Conservation (phyloP, 208 protist species). For the Crithidia thermophila region DNA sequence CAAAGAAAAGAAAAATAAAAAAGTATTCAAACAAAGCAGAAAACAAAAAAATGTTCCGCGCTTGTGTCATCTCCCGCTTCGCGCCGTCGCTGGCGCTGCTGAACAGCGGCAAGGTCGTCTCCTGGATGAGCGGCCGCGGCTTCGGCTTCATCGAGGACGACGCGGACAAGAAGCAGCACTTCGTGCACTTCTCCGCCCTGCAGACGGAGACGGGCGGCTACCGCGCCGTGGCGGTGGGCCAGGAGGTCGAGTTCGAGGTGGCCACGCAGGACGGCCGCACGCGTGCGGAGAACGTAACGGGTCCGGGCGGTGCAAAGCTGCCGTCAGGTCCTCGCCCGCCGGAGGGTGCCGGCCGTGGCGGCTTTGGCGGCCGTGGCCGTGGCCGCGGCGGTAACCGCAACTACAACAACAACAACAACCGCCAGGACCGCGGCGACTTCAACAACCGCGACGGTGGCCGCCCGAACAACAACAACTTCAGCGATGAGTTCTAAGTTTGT, state of each 20-base stretch:
- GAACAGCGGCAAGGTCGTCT: slow-evolving; percentile 90
- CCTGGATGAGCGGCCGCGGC: slow-evolving; percentile 88
- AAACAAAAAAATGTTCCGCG: slow-evolving; percentile 65
- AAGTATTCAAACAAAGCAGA: slow-evolving; percentile 2
- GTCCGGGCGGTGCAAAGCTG: slow-evolving; percentile 76
- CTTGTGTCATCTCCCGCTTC: slow-evolving; percentile 51
- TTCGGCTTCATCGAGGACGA: slow-evolving; percentile 93
- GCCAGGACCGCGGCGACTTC: slow-evolving; percentile 40
- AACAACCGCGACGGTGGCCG: slow-evolving; percentile 38
- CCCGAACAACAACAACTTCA: slow-evolving; percentile 71
- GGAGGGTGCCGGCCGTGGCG: slow-evolving; percentile 50
- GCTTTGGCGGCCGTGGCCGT: slow-evolving; percentile 46
- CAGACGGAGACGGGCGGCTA: slow-evolving; percentile 91
- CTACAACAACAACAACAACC: slow-evolving; percentile 53
- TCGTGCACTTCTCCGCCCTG: slow-evolving; percentile 92
- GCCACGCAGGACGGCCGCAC: slow-evolving; percentile 86
- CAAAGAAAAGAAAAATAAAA: slow-evolving; percentile 5
- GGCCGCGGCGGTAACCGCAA: slow-evolving; percentile 32
- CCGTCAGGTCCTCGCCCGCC: slow-evolving; percentile 80
- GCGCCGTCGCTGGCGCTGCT: slow-evolving; percentile 64
- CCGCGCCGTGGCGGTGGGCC: slow-evolving; percentile 78
- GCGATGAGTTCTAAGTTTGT: slow-evolving; percentile 85
- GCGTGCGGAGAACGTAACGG: slow-evolving; percentile 89
- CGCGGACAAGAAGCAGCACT: slow-evolving; percentile 91
- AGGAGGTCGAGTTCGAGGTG: slow-evolving; percentile 93